Evolutionary conservation across 257 asterid species (phyloP), one percentile per base, ranked within the genome.

Genomic region (Plantago elongata): DNA sequence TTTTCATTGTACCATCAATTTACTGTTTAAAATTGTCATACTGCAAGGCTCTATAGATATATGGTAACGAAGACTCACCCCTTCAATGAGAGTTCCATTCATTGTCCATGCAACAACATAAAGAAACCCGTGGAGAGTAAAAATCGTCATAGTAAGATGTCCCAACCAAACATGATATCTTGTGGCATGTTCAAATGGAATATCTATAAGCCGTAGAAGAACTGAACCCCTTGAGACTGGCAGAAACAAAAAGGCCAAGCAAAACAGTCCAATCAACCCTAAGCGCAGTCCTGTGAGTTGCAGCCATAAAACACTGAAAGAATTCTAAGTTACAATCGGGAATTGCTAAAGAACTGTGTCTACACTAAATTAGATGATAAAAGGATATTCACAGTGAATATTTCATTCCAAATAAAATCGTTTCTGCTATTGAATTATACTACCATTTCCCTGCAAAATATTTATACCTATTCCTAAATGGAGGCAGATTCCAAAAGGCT

Each of bases 131-230:
- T 90, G 97, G 69, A 90, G 96, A 37, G 83, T 75, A 67, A 90
- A 87, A 45, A 87, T 72, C 16, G 67, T 9, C 97, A 90, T 87
- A 0, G 97, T 90, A 10, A 87, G 89, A 69, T 90, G 97, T 61
- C 97, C 97, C 55, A 90, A 65, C 97, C 97, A 90, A 64, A 87
- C 95, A 74, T 90, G 97, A 66, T 90, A 90, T 69, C 86, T 69
- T 3, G 94, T 80, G 13, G 91, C 97, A 17, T 90, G 96, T 72
- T 90, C 97, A 60, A 87, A 90, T 4, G 97, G 97, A 57, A 90
- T 85, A 51, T 85, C 89, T 59, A 85, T 67, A 9, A 78, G 85
- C 17, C 86, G 84, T 44, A 90, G 87, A 69, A 90, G 95, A 75
- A 85, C 58, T 0, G 96, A 88, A 13, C 97, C 97, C 18, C 96